Percentiles rank a stretch among this genome's conserved stretches.
These are phyloP conservation scores for Gynandropsis gynandra DNA, from an alignment of 345 rosid species.

Conservation along the genomic window DNA sequence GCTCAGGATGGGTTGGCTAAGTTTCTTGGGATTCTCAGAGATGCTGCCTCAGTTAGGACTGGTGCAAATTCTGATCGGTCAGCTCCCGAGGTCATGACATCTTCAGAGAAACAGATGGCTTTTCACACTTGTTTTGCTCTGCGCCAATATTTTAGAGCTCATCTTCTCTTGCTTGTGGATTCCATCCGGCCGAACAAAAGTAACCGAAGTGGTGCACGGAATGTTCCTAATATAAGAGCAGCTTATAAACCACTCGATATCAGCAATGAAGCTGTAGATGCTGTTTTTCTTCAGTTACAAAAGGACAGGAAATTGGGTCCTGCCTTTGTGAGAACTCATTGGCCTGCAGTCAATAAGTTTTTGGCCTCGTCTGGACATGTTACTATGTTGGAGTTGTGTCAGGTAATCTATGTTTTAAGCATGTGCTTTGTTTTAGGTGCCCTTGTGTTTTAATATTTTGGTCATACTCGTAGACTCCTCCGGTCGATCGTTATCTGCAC, in stretches of 20 bases:
- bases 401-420: slow-evolving; percentile 40
- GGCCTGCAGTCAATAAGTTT: slow-evolving; percentile 83
- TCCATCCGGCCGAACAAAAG: slow-evolving; percentile 83
- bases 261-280: slow-evolving; percentile 96
- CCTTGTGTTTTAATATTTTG: slow-evolving; percentile 16
- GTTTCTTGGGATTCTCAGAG: slow-evolving; percentile 61
- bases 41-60: slow-evolving; percentile 88
- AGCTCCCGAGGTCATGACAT: slow-evolving; percentile 75
- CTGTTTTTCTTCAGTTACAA: slow-evolving; percentile 81
- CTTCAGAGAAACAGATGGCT: slow-evolving; percentile 93
- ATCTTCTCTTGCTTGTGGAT: slow-evolving; percentile 81
- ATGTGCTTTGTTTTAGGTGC: slow-evolving; percentile 12
- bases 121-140: slow-evolving; percentile 88
- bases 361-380: slow-evolving; percentile 70
- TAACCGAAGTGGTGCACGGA: slow-evolving; percentile 63
- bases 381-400: slow-evolving; percentile 91
- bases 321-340: slow-evolving; percentile 75
- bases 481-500: slow-evolving; percentile 90
- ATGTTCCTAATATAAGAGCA: slow-evolving; percentile 69
- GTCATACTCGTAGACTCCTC: slow-evolving; percentile 67
- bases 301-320: slow-evolving; percentile 95
- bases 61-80: slow-evolving; percentile 85
- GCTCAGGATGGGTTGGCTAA: slow-evolving; percentile 80
- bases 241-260: slow-evolving; percentile 92
- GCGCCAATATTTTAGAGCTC: slow-evolving; percentile 97